Evolutionary conservation across 768 basidiomycete genomes (phyloP).

Genomic region (Boletus patriciae): DNA sequence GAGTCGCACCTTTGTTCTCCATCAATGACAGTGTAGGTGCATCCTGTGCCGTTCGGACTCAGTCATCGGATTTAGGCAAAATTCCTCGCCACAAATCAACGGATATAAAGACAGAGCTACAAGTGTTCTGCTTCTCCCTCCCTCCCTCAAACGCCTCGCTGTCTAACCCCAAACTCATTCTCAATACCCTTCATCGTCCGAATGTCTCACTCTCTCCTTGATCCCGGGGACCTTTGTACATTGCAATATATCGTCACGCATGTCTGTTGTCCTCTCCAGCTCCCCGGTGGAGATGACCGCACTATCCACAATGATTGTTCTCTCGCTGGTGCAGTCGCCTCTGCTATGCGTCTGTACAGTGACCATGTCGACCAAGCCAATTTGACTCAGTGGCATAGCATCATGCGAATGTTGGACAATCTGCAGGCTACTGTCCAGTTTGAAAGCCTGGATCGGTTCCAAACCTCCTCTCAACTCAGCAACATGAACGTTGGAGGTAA

Average conservation of each 20-base stretch:
- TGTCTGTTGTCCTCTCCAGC: conserved; percentile 42
- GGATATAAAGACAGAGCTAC: no score
- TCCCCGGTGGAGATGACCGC: conserved; percentile 40
- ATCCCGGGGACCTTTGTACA: not conserved
- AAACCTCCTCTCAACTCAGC: conserved; percentile 17
- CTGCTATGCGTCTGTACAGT: conserved; percentile 23
- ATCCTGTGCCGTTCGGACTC: conserved; percentile 18
- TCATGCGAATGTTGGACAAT: conserved; percentile 34
- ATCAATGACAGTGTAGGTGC: no score
- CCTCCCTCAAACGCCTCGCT: no score
- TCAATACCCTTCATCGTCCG: not conserved
- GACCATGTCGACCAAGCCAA: not conserved
- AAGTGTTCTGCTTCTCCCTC: no score
- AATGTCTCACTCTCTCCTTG: conserved; percentile 2
- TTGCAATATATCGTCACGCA: conserved; percentile 40
- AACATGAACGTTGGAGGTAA: conserved; percentile 25
- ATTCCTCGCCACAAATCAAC: not conserved
- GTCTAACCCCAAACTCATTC: no score
- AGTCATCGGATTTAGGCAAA: not conserved
- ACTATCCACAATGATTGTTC: conserved; percentile 24
- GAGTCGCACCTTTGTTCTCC: no score
- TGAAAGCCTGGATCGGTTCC: conserved; percentile 3
- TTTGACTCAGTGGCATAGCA: conserved; percentile 29
- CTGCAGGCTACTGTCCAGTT: conserved; percentile 9
- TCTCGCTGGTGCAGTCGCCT: conserved; percentile 23